Evolutionary conservation across 306 rosid species (phyloP).

Genomic region (Astragalus membranaceus): DNA sequence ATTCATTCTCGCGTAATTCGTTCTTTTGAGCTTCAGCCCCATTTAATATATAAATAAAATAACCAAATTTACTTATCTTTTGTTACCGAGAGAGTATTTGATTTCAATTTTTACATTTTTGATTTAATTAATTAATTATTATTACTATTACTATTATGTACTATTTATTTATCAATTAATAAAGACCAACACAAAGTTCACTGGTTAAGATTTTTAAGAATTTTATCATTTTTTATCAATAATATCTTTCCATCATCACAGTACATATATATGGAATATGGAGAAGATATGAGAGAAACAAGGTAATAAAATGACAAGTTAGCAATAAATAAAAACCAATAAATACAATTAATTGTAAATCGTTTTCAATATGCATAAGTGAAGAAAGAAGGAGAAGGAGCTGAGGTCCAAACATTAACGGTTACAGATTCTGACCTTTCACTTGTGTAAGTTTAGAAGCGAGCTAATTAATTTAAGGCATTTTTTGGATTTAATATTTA

Average conservation of each 20-base stretch:
- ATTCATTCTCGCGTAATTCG: too few relatives aligned
- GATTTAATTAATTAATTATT: too few relatives aligned
- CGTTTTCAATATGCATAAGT: conserved; percentile 17
- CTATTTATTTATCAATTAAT: background rate
- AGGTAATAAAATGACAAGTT: background rate
- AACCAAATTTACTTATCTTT: too few relatives aligned
- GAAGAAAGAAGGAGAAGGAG: background rate
- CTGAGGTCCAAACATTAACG: conserved; percentile 21
- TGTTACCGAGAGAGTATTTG: too few relatives aligned
- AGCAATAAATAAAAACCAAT: background rate
- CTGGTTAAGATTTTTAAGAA: background rate
- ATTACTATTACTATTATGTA: background rate
- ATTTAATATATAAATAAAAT: too few relatives aligned
- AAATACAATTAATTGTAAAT: background rate
- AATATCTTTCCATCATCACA: too few relatives aligned
- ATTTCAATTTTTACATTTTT: too few relatives aligned
- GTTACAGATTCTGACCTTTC: conserved; percentile 37
- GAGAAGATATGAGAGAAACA: background rate
- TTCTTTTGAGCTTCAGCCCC: too few relatives aligned
- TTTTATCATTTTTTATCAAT: background rate
- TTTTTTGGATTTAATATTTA: conserved; percentile 16
- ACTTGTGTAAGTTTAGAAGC: conserved; percentile 29
- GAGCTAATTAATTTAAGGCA: conserved; percentile 29
- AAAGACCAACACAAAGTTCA: background rate
- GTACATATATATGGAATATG: background rate